Conservation (phyloP, 495 filamentous ascomycete species). For the Penicillium psychrofluorescens region DNA sequence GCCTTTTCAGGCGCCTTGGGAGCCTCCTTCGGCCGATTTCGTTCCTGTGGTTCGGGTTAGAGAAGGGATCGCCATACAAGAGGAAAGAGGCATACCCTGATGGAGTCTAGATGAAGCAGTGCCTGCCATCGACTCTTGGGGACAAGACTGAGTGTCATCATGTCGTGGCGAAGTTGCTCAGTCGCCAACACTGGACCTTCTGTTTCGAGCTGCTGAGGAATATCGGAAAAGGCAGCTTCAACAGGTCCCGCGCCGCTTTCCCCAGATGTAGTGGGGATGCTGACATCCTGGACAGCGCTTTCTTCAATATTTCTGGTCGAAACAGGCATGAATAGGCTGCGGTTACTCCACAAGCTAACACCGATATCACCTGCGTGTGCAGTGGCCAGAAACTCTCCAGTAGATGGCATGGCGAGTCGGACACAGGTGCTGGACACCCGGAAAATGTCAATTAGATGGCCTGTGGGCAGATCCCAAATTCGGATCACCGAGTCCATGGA, state of each 20-base stretch:
- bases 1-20: conserved; percentile 90
- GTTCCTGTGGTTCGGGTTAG: conserved; percentile 38
- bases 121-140: conserved; percentile 91
- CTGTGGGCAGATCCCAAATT: conserved; percentile 93
- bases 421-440: conserved; percentile 67
- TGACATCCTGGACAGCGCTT: conserved; percentile 54
- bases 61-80: background rate
- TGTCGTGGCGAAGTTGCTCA: conserved; percentile 70
- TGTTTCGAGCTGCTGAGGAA: conserved; percentile 38
- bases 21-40: conserved; percentile 89
- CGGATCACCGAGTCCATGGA: conserved; percentile 76
- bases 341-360: conserved; percentile 90
- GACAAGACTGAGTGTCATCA: conserved; percentile 83
- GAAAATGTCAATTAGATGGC: conserved; percentile 88
- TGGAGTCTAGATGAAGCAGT: conserved; percentile 79
- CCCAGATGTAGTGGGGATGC: conserved; percentile 68
- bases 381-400: conserved; percentile 88
- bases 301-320: conserved; percentile 76
- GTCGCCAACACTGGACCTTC: conserved; percentile 44
- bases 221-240: conserved; percentile 60
- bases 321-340: conserved; percentile 78
- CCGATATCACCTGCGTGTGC: conserved; percentile 79
- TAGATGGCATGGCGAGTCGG: conserved; percentile 77
- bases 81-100: conserved; percentile 46
- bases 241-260: conserved; percentile 67